phyloP scores from a whole-genome alignment of 495 filamentous ascomycete genomes.

The Bacidia rubella region DNA sequence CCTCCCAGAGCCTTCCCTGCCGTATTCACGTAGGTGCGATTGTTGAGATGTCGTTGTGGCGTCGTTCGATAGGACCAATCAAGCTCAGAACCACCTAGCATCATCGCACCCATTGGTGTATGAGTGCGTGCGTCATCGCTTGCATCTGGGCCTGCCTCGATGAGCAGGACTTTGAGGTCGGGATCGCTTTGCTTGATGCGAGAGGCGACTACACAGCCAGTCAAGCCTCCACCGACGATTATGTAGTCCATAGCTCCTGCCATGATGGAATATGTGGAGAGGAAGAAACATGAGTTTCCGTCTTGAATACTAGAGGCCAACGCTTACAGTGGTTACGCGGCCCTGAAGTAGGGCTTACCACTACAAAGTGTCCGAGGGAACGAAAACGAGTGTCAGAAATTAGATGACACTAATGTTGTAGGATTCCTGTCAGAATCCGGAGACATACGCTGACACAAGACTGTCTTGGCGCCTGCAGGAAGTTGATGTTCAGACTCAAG shows the following conservation, averaged over 20 bases:
- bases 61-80: slow-evolving; percentile 25
- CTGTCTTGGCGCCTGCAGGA: too few relatives aligned
- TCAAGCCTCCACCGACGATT: slow-evolving; percentile 31
- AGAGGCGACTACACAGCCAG: slow-evolving; percentile 30
- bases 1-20: slow-evolving; percentile 29
- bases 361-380: too few relatives aligned
- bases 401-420: too few relatives aligned
- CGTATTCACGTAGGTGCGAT: slow-evolving; percentile 15
- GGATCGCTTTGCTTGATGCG: slow-evolving; percentile 19
- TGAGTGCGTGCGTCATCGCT: slow-evolving; percentile 13
- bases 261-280: too few relatives aligned
- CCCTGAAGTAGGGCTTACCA: too few relatives aligned
- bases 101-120: slow-evolving; percentile 9
- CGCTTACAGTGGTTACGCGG: too few relatives aligned
- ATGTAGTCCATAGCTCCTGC: slow-evolving; percentile 20
- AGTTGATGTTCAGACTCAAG: too few relatives aligned
- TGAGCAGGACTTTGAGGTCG: slow-evolving; percentile 14
- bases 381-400: too few relatives aligned
- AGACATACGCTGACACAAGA: too few relatives aligned
- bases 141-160: slow-evolving; percentile 22
- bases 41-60: slow-evolving; percentile 20
- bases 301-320: too few relatives aligned
- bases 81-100: slow-evolving; percentile 19
- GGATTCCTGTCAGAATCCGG: too few relatives aligned
- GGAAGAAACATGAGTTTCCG: too few relatives aligned